These are phyloP conservation scores for Kodamaea sp. DNA, from an alignment of 1,139 yeast species.

Conservation along the genomic window DNA sequence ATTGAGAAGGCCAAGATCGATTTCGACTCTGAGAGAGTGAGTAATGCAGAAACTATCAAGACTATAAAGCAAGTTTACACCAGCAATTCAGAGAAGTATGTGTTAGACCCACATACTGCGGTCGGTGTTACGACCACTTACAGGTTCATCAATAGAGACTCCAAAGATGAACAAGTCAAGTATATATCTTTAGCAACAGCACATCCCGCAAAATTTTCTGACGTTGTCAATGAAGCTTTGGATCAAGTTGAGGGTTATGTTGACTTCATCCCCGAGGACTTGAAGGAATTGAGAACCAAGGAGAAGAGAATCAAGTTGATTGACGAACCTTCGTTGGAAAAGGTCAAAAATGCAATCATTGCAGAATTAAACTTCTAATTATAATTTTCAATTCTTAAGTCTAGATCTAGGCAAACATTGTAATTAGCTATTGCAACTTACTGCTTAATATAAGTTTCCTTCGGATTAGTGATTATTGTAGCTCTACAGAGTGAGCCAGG, in stretches of 20 bases:
- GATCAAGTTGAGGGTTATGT: constrained; percentile 67
- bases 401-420: neutral
- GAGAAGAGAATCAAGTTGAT: constrained; percentile 78
- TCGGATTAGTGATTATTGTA: too few relatives aligned
- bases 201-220: constrained; percentile 97
- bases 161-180: constrained; percentile 38
- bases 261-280: constrained; percentile 87
- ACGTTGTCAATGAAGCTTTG: constrained; percentile 86
- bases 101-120: constrained; percentile 95
- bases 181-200: constrained; percentile 93
- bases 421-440: too few relatives aligned
- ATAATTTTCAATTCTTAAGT: neutral
- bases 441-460: too few relatives aligned
- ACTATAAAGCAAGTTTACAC: constrained; percentile 74
- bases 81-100: constrained; percentile 63
- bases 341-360: constrained; percentile 72
- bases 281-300: constrained; percentile 67
- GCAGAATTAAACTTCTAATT: constrained; percentile 49
- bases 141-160: constrained; percentile 55
- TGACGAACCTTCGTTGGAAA: constrained; percentile 69
- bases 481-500: too few relatives aligned
- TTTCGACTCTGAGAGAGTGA: constrained; percentile 79
- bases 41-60: constrained; percentile 70
- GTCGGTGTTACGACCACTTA: constrained; percentile 86
- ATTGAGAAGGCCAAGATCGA: constrained; percentile 65